Percentiles rank a stretch among this genome's conserved stretches.
Conservation (phyloP, 768 basidiomycete genomes). For the Amanita phalloides region DNA sequence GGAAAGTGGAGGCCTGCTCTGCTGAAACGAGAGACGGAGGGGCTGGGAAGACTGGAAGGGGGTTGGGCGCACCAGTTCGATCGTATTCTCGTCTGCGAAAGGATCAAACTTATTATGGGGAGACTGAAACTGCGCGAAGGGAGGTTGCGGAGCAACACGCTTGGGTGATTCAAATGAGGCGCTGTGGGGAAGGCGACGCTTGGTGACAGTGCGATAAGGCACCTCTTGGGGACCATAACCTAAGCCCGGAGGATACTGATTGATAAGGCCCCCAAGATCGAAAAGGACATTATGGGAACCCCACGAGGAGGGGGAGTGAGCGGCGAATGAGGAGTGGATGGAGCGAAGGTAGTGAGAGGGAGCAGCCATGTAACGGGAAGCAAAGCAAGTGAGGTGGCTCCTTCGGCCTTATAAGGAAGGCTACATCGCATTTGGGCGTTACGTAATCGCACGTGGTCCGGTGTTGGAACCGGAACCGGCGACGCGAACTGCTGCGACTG, state of each 20-base stretch:
- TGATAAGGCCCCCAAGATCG: conserved; percentile 13
- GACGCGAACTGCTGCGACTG: neutral
- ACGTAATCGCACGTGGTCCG: conserved; percentile 1
- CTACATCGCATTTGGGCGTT: neutral
- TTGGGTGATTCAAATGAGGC: conserved; percentile 8
- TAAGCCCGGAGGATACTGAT: conserved; percentile 14
- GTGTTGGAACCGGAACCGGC: neutral
- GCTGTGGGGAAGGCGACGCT: conserved; percentile 17
- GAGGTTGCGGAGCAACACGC: neutral
- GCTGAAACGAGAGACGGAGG: neutral
- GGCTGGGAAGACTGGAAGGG: neutral
- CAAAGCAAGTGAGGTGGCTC: neutral
- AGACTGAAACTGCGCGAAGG: conserved; percentile 4
- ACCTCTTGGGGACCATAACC: conserved; percentile 7
- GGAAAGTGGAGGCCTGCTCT: neutral
- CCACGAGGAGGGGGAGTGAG: conserved; percentile 15
- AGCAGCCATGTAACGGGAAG: conserved; percentile 9
- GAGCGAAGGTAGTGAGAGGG: conserved; percentile 29
- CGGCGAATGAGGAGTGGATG: conserved; percentile 28
- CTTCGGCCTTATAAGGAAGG: neutral
- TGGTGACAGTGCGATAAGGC: conserved; percentile 16
- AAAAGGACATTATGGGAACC: conserved; percentile 11
- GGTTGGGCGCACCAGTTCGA: neutral
- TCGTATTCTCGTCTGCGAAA: conserved; percentile 20
- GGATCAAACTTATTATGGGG: conserved; percentile 22